Evolutionary conservation across 345 rosid genomes (phyloP), one percentile per base, ranked within the genome.

Genomic region (Arabidopsis suecica): DNA sequence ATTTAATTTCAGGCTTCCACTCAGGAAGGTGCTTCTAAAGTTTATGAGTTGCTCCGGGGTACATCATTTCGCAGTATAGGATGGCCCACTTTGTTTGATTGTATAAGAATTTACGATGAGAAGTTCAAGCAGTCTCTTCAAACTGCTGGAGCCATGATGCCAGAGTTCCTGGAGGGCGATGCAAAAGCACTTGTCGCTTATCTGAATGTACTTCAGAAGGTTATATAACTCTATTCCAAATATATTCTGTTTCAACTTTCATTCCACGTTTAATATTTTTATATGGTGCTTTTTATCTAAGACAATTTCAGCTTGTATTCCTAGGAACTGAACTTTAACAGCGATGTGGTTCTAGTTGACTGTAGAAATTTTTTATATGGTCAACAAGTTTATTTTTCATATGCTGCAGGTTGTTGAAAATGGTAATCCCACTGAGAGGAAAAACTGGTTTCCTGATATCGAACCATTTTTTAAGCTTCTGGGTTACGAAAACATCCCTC

Each of bases 381-480:
- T 34, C 65, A 69, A 14, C 64, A 64, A 55, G 47, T 38, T 9
- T 16, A 8, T 41, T n/a, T 16, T 33, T 33, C 10, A 7, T 61
- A 18, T 47, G 57, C 38, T 58, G 10, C 61, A 77, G 80, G 72
- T 71, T 77, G 61, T 94, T 72, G 96, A 89, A 86, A 87, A 86
- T 70, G 97, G 96, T 53, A 88, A 86, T 82, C 95, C 92, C 7
- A 48, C 74, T 68, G 98, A 94, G 80, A 87, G 88, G 81, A 90
- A 84, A 80, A 88, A 86, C 64, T 91, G 97, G 98, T 91, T 94
- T 83, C 90, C 91, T 47, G 93, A 94, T 72, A 86, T 88, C 44
- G 97, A 91, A 82, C 95, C 98, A 66, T 83, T 94, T 65, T 94
- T 91, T 84, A 94, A 88, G 88, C 97, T 94, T 79, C 98, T 94